Percentiles rank a stretch among this genome's conserved stretches.
Evolutionary conservation across 208 protist genomes (phyloP).

Genomic region (Trypanosomatidae sp.): DNA sequence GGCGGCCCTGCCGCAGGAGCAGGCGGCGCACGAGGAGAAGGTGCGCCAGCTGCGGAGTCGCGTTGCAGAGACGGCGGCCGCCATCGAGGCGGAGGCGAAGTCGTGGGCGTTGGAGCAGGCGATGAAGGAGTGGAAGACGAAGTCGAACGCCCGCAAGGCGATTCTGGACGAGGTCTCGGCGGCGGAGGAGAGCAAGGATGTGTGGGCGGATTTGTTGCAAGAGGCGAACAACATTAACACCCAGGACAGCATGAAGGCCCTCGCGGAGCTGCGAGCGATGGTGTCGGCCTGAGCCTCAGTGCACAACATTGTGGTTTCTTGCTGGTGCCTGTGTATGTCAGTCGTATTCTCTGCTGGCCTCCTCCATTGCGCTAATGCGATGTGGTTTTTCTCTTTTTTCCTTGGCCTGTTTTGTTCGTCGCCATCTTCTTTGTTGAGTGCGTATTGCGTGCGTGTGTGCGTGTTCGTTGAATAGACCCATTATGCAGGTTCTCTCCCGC

Average conservation of each 20-base stretch:
- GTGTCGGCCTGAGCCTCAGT: constrained; percentile 11
- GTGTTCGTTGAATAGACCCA: too few relatives aligned
- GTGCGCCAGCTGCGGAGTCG: constrained; percentile 39
- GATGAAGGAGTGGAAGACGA: constrained; percentile 66
- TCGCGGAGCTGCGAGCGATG: constrained; percentile 49
- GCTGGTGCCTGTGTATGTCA: too few relatives aligned
- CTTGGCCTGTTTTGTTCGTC: too few relatives aligned
- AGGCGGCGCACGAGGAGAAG: constrained; percentile 49
- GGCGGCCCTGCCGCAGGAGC: constrained; percentile 37
- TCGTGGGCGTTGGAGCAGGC: constrained; percentile 74
- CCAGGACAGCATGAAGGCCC: constrained; percentile 38
- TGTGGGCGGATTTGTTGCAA: constrained; percentile 66
- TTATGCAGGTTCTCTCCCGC: too few relatives aligned
- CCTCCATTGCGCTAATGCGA: not conserved
- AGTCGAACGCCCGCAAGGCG: constrained; percentile 55
- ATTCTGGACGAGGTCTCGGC: constrained; percentile 53
- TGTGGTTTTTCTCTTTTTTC: too few relatives aligned
- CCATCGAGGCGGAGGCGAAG: constrained; percentile 68
- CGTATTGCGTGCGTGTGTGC: too few relatives aligned
- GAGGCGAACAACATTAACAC: constrained; percentile 50
- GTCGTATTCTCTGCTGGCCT: not conserved
- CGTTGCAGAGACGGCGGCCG: constrained; percentile 41
- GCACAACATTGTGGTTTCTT: too few relatives aligned
- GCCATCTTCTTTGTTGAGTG: too few relatives aligned
- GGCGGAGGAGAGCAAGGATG: constrained; percentile 58